Evolutionary conservation across 176 grass and related monocot genomes (phyloP).

Genomic region (Olyra latifolia): DNA sequence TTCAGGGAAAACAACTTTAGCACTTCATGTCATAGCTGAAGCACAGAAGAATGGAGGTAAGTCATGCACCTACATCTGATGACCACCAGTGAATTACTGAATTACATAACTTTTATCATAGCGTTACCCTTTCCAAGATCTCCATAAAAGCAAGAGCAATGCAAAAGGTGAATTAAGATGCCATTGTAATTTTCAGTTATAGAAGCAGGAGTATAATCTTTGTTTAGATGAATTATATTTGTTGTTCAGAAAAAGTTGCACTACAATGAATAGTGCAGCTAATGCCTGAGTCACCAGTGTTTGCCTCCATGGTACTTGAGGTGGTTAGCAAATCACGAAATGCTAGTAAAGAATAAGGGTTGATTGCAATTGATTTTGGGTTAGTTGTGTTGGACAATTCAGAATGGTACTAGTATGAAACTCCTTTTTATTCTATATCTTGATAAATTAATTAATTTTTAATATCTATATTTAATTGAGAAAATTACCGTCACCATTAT

Average conservation of each 20-base stretch:
- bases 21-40: slow-evolving; percentile 61
- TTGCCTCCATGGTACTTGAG: not conserved
- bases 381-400: not conserved
- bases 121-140: not conserved
- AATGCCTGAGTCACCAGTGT: not conserved
- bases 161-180: not conserved
- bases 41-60: slow-evolving; percentile 60
- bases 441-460: not conserved
- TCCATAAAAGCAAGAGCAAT: not conserved
- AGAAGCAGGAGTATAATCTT: not conserved
- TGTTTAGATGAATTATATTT: not conserved
- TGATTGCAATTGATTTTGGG: not conserved
- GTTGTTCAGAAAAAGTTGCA: not conserved
- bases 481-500: not conserved
- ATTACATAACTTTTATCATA: not conserved
- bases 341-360: not conserved
- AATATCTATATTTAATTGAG: not conserved
- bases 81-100: not conserved
- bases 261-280: not conserved
- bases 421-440: not conserved
- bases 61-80: slow-evolving; percentile 1
- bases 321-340: not conserved
- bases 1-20: slow-evolving; percentile 63
- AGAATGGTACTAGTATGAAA: not conserved
- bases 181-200: not conserved